Percentiles rank a stretch among this genome's conserved stretches.
Evolutionary conservation across 495 filamentous ascomycete genomes (phyloP).

Genomic region (Elaphomyces granulatus): DNA sequence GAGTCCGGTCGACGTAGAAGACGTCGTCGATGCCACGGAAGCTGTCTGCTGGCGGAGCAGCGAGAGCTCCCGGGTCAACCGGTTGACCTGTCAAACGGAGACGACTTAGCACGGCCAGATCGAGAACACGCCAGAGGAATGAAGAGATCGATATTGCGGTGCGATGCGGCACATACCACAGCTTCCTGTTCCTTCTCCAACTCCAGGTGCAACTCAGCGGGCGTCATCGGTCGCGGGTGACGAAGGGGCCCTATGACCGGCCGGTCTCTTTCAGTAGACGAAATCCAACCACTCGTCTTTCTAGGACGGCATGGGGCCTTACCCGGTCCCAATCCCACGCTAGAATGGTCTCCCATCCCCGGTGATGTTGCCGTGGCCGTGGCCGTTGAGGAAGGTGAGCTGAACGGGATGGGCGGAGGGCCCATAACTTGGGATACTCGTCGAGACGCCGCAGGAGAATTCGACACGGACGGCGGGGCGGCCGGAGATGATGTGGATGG

Average conservation of each 20-base stretch:
- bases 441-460: constrained; percentile 28
- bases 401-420: constrained; percentile 28
- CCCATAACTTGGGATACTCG: constrained; percentile 35
- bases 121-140: no score
- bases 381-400: constrained; percentile 8
- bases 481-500: constrained; percentile 30
- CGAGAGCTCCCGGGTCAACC: constrained; percentile 72
- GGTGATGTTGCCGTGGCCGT: constrained; percentile 18
- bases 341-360: constrained; percentile 35
- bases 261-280: no score
- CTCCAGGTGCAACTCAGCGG: constrained; percentile 71
- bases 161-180: no score
- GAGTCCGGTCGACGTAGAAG: constrained; percentile 52
- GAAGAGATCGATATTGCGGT: no score
- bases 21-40: constrained; percentile 67
- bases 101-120: no score
- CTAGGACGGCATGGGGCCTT: constrained; percentile 3
- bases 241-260: constrained; percentile 50
- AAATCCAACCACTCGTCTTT: background rate
- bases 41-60: constrained; percentile 68
- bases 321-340: constrained; percentile 45
- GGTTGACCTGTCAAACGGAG: constrained; percentile 81
- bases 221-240: constrained; percentile 71
- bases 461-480: constrained; percentile 26
- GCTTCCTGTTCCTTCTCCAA: constrained; percentile 90